A percentile compares a stretch with the other conserved stretches of the same genome.
phyloP scores from a whole-genome alignment of 371 early-diverging fungal species.

The Mortierella sp. region DNA sequence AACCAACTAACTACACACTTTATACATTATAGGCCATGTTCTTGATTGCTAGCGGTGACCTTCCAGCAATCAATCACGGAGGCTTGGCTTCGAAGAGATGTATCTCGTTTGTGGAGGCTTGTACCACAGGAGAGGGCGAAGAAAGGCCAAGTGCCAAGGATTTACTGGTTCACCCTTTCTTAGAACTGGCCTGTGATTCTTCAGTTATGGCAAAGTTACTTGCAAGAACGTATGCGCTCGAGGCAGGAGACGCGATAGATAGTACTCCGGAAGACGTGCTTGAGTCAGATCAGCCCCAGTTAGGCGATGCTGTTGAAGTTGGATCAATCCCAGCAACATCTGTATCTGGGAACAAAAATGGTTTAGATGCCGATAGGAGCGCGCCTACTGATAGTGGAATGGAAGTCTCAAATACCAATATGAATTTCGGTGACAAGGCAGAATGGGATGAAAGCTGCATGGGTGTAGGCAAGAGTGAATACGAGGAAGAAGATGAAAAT shows the following conservation, averaged over 20 bases:
- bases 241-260: slow-evolving; percentile 26
- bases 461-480: neutral
- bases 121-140: slow-evolving; percentile 61
- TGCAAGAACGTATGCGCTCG: slow-evolving; percentile 41
- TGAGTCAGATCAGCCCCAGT: neutral
- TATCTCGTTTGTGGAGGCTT: slow-evolving; percentile 65
- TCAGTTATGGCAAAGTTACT: slow-evolving; percentile 33
- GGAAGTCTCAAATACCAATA: neutral
- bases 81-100: slow-evolving; percentile 66
- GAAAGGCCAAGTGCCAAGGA: slow-evolving; percentile 63
- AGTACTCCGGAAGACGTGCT: slow-evolving; percentile 13
- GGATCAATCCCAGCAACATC: slow-evolving; percentile 5
- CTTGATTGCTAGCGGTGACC: slow-evolving; percentile 73
- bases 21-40: slow-evolving; percentile 66
- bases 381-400: neutral
- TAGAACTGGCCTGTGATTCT: slow-evolving; percentile 36
- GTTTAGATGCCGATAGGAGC: neutral
- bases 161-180: slow-evolving; percentile 57
- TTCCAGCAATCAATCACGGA: slow-evolving; percentile 67
- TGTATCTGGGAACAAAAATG: neutral
- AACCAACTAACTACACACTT: neutral
- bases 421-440: slow-evolving; percentile 4
- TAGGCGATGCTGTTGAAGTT: slow-evolving; percentile 4
- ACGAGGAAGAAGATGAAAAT: slow-evolving; percentile 1
- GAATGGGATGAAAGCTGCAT: neutral